Evolutionary conservation across 805 yeast species (phyloP), one percentile per base, ranked within the genome.

Genomic region (Candida gorgasii): DNA sequence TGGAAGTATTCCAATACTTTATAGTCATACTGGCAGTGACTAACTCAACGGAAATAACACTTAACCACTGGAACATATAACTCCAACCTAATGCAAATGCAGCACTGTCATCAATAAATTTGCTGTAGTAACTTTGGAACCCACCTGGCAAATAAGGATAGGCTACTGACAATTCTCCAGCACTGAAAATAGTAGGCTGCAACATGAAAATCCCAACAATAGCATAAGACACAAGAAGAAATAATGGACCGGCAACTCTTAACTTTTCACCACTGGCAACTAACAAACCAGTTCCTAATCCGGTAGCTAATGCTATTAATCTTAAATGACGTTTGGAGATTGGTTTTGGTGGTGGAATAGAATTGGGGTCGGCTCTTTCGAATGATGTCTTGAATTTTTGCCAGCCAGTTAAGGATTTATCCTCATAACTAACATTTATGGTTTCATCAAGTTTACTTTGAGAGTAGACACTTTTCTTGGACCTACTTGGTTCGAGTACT

Each of bases 1-100:
- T 67, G 4, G 59, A 51, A 6, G 52, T 46, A 29, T 44, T 56
- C 88, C 88, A 82, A 59, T 66, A 81, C 48, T 73, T 64, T 44
- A 82, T 72, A 19, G 86, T 80, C 69, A 79, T 73, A 31, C 81
- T 67, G 14, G 84, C 84, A 17, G 86, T 79, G 20, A 81, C 84
- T 54, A 81, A 67, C 55, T 82, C 87, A 36, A 82, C 68, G 2
- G 86, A 80, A 41, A 82, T 69, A 43, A 79, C 83, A 33, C 77
- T 69, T 50, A 79, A 59, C 83, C 86, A 82, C 59, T 80, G 82
- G 36, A 82, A 63, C 59, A 79, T 78, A 54, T 80, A 82, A 51
- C 76, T 76, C 79, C 84, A 77, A 15, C 82, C 79, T 29, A 76
- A 72, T 1, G 86, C 78, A 55, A 82, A 82, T 3, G 80, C 78